phyloP scores from a whole-genome alignment of 2,329 filamentous ascomycete genomes.

The Colletotrichum sp. region DNA sequence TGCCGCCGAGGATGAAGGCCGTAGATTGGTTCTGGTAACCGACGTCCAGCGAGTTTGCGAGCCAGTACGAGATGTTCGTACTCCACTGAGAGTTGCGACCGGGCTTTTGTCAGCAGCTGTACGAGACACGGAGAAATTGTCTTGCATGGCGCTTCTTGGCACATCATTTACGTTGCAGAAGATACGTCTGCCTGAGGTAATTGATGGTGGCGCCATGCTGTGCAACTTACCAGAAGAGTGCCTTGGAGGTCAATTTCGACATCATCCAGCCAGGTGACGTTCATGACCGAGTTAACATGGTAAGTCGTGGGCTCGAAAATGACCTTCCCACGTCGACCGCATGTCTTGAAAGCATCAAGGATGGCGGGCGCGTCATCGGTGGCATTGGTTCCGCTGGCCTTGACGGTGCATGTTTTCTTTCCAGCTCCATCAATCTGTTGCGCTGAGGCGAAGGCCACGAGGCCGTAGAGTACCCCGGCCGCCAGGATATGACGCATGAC shows the following conservation, averaged over 20 bases:
- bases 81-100: slow-evolving; percentile 29
- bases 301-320: slow-evolving; percentile 35
- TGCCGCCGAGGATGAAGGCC: slow-evolving; percentile 52
- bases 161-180: background rate
- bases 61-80: slow-evolving; percentile 49
- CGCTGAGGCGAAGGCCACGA: background rate
- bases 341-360: slow-evolving; percentile 33
- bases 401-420: slow-evolving; percentile 29
- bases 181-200: rapidly evolving
- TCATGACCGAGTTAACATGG: slow-evolving; percentile 28
- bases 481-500: background rate
- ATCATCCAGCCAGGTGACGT: background rate
- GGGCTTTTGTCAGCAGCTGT: background rate
- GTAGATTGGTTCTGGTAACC: slow-evolving; percentile 53
- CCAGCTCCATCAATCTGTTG: background rate
- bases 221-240: background rate
- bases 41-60: slow-evolving; percentile 44
- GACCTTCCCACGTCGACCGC: slow-evolving; percentile 30
- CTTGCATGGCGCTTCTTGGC: background rate
- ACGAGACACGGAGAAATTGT: background rate
- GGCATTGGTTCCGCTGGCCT: slow-evolving; percentile 24
- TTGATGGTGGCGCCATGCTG: background rate
- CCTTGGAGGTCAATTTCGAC: slow-evolving; percentile 2
- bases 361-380: slow-evolving; percentile 36
- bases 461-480: background rate